Percentiles rank a stretch among this genome's conserved stretches.
phyloP scores from a whole-genome alignment of 2,329 filamentous ascomycete species.

The Xylaria sp. region DNA sequence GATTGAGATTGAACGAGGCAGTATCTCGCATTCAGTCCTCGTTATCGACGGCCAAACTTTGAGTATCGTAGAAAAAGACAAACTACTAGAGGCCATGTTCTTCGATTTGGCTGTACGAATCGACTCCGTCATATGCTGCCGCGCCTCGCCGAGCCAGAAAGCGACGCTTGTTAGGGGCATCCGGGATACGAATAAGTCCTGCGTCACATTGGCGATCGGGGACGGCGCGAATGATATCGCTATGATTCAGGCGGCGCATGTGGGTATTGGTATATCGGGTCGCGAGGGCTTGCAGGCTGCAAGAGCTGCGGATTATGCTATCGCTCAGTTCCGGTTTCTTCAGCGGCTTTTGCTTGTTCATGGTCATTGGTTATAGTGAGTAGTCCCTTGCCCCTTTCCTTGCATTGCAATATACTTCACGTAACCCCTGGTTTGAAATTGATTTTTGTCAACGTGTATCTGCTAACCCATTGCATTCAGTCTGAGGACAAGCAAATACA shows the following conservation, averaged over 20 bases:
- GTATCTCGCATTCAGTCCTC: constrained; percentile 74
- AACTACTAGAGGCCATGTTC: constrained; percentile 63
- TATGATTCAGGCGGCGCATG: constrained; percentile 87
- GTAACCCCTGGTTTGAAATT: too few relatives aligned
- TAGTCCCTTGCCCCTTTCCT: background rate
- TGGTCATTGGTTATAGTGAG: constrained; percentile 83
- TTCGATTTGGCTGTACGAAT: constrained; percentile 78
- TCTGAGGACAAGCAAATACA: constrained; percentile 84
- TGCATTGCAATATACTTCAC: background rate
- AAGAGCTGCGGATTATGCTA: constrained; percentile 87
- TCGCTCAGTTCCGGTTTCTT: constrained; percentile 89
- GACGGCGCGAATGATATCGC: constrained; percentile 95
- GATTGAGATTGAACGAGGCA: constrained; percentile 62
- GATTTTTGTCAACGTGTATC: too few relatives aligned
- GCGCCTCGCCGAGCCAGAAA: constrained; percentile 89
- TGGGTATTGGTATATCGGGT: constrained; percentile 89
- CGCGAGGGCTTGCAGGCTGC: constrained; percentile 92
- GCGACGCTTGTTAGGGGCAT: constrained; percentile 83
- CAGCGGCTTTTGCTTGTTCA: constrained; percentile 83
- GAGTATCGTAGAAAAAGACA: constrained; percentile 67
- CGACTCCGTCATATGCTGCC: constrained; percentile 91
- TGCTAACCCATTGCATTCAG: constrained; percentile 7
- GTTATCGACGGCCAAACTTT: constrained; percentile 87
- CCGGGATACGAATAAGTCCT: constrained; percentile 71
- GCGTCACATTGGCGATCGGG: constrained; percentile 90